phyloP scores from a whole-genome alignment of 306 rosid genomes.

The Aeschynomene evenia region DNA sequence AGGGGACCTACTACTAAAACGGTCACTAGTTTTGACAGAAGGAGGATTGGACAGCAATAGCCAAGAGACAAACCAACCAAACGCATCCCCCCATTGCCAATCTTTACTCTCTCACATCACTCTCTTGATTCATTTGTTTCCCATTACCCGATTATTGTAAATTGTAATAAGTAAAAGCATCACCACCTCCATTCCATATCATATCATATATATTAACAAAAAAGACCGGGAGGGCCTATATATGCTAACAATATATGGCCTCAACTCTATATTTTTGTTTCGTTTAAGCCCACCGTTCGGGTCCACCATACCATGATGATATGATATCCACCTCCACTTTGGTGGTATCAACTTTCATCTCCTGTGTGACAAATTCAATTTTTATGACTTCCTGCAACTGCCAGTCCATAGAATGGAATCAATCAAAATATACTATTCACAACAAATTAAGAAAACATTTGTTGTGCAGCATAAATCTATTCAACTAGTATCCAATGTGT shows the following conservation, averaged over 20 bases:
- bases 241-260: slow-evolving; percentile 21
- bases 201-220: neutral
- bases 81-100: slow-evolving; percentile 14
- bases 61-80: slow-evolving; percentile 35
- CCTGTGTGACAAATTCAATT: neutral
- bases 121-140: neutral
- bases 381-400: neutral
- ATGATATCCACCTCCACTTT: neutral
- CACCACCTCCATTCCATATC: neutral
- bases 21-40: neutral
- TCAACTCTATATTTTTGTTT: slow-evolving; percentile 1
- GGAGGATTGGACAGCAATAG: slow-evolving; percentile 19
- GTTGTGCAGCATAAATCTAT: no score
- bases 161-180: no score
- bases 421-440: slow-evolving; percentile 8
- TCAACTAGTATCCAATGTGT: no score
- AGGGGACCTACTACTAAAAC: neutral
- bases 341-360: neutral
- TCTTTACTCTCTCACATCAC: slow-evolving; percentile 3
- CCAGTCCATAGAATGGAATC: neutral
- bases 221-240: neutral
- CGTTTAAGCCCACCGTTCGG: neutral
- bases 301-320: slow-evolving; percentile 26
- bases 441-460: neutral
- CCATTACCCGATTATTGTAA: neutral